A percentile compares a stretch with the other conserved stretches of the same genome.
Evolutionary conservation across 1,284 basidiomycete genomes (phyloP).

Genomic region (Anthracocystis walkeri): DNA sequence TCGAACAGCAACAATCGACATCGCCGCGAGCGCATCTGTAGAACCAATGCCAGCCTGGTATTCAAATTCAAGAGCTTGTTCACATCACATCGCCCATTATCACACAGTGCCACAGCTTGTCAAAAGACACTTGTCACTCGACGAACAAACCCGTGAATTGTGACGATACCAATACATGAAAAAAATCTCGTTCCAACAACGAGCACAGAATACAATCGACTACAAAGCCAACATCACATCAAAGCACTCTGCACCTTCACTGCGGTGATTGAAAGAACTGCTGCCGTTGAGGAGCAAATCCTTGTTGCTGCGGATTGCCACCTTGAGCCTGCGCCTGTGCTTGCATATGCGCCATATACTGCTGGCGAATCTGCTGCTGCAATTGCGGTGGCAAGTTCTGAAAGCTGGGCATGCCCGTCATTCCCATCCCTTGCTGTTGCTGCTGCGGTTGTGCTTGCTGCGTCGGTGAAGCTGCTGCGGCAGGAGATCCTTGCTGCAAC

Average conservation of each 20-base stretch:
- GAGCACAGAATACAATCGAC: neutral
- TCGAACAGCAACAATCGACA: conserved; percentile 9
- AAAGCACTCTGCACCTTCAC: conserved; percentile 1
- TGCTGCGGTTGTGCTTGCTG: conserved; percentile 19
- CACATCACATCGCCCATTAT: too few relatives aligned
- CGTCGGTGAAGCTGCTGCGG: conserved; percentile 16
- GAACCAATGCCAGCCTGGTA: neutral
- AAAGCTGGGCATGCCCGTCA: conserved; percentile 38
- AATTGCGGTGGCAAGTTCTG: conserved; percentile 48
- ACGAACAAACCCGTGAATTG: neutral
- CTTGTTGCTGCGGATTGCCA: conserved; percentile 19
- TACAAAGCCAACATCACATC: neutral
- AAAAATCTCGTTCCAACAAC: neutral
- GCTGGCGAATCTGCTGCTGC: conserved; percentile 52
- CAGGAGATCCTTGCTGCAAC: conserved; percentile 24
- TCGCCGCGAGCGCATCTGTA: conserved; percentile 27
- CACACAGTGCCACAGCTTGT: neutral
- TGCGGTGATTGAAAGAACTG: conserved; percentile 39
- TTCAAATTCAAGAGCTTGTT: neutral
- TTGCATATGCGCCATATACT: conserved; percentile 50
- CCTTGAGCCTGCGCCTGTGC: conserved; percentile 30
- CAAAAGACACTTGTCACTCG: neutral
- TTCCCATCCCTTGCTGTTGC: conserved; percentile 23
- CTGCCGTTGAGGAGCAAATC: conserved; percentile 17
- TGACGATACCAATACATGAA: conserved; percentile 9